A percentile compares a stretch with the other conserved stretches of the same genome.
Evolutionary conservation across 805 yeast species (phyloP).

Genomic region (Lachancea fermentati): DNA sequence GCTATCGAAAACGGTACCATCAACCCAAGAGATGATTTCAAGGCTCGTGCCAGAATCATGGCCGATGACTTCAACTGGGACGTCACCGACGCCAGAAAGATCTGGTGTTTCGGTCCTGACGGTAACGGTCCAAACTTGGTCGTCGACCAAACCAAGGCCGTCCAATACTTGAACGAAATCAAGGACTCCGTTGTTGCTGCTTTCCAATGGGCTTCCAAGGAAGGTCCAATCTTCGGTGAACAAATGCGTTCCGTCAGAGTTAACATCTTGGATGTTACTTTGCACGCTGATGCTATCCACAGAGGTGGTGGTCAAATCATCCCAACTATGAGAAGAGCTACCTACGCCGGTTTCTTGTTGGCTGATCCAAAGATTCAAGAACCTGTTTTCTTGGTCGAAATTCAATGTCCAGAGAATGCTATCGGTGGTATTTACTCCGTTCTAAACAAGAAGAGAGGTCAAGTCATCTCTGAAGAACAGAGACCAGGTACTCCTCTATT

Average conservation of each 20-base stretch:
- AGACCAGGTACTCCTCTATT: conserved; percentile 99
- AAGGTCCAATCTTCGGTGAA: conserved; percentile 99
- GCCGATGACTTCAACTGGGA: conserved; percentile 99
- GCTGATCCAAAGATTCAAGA: conserved; percentile 99
- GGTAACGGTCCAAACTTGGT: conserved; percentile 98
- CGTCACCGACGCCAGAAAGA: conserved; percentile 99
- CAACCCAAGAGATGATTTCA: conserved; percentile 95
- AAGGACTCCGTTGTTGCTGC: conserved; percentile 99
- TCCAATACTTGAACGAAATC: conserved; percentile 97
- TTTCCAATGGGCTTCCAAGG: conserved; percentile 99
- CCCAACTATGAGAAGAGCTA: conserved; percentile 99
- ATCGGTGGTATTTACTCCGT: conserved; percentile 99
- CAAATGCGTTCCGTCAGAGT: conserved; percentile 91
- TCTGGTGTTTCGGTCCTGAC: conserved; percentile 99
- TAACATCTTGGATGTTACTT: conserved; percentile 97
- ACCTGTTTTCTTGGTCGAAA: conserved; percentile 98
- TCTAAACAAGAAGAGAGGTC: conserved; percentile 99
- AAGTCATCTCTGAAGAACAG: conserved; percentile 98
- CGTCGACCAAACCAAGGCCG: conserved; percentile 99
- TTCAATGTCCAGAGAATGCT: conserved; percentile 98
- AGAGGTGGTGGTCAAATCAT: conserved; percentile 99
- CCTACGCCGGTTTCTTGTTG: conserved; percentile 95
- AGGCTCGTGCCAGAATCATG: conserved; percentile 96
- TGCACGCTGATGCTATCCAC: conserved; percentile 99
- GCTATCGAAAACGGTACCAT: conserved; percentile 93